Conservation (phyloP, 257 asterid species). For the Apocynum venetum region DNA sequence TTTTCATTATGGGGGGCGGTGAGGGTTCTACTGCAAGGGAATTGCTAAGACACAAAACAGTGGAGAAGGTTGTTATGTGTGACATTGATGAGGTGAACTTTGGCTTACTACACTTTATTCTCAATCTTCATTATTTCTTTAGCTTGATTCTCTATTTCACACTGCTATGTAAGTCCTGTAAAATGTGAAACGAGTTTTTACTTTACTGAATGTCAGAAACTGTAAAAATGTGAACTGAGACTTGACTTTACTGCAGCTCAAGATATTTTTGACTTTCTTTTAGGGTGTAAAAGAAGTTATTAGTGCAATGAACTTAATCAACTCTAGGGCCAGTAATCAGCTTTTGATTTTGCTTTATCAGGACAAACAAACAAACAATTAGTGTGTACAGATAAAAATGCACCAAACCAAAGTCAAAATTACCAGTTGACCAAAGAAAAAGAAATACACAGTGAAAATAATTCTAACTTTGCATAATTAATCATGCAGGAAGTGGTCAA, state of each 20-base stretch:
- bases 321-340: background rate
- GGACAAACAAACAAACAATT: background rate
- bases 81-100: conserved; percentile 79
- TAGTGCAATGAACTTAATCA: background rate
- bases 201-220: conserved; percentile 5
- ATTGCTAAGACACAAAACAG: conserved; percentile 66
- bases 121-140: background rate
- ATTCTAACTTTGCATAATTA: background rate
- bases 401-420: conserved; percentile 2
- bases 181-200: conserved; percentile 13
- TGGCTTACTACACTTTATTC: background rate
- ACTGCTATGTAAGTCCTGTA: background rate
- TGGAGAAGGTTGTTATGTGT: conserved; percentile 87
- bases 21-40: conserved; percentile 98
- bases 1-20: conserved; percentile 97
- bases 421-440: background rate
- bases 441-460: background rate
- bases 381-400: conserved; percentile 11
- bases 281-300: background rate
- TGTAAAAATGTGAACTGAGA: conserved; percentile 7
- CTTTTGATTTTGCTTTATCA: background rate
- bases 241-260: conserved; percentile 10
- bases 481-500: conserved; percentile 80
- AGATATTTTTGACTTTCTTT: background rate
- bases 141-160: background rate